Evolutionary conservation across 1,284 basidiomycete genomes (phyloP), one percentile per base, ranked within the genome.

Genomic region (Wolfiporia cocos): DNA sequence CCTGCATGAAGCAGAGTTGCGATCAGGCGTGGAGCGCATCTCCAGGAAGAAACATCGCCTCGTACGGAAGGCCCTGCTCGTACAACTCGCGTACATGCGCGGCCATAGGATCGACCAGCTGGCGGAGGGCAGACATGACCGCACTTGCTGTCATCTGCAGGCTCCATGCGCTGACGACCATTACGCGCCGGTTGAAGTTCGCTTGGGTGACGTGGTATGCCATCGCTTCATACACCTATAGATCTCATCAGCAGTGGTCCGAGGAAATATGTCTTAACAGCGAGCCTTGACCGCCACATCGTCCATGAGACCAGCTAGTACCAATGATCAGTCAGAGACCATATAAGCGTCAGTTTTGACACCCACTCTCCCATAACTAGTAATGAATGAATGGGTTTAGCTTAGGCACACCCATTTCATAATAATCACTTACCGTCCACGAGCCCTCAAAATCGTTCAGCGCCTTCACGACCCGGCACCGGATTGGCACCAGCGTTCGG

Each of bases 201-300:
- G 78, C 80, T 54, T 92, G 86, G 1, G 82, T 81, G 47, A 95
- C 93, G 62, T 97, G 93, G 60, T 92, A 81, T 2, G 92, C 92
- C 47, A 97, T 75, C 6, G 93, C 93, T 41, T 89, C 86, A 61
- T 95, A 93, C 20, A 83, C 83, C 79, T 88, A 52, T 12, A 6
- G 15, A n/a, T 12, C 11, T 21, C 4, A 19, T 4, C 17, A 23
- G 18, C 18, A 31, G n/a, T n/a, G n/a, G n/a, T n/a, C n/a, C n/a
- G n/a, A n/a, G n/a, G n/a, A n/a, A n/a, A 10, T 9, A 33, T 33
- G 31, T 15, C 4, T 3, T 29, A 14, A 20, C 20, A n/a, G 34
- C 14, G 26, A 43, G 82, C 85, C 69, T 91, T 86, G 54, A 81
- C 65, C 2, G 86, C 80, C 41, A 92, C 85, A 47, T 80, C 81